Conservation (phyloP, 495 filamentous ascomycete genomes). For the Haplographium delicatum region DNA sequence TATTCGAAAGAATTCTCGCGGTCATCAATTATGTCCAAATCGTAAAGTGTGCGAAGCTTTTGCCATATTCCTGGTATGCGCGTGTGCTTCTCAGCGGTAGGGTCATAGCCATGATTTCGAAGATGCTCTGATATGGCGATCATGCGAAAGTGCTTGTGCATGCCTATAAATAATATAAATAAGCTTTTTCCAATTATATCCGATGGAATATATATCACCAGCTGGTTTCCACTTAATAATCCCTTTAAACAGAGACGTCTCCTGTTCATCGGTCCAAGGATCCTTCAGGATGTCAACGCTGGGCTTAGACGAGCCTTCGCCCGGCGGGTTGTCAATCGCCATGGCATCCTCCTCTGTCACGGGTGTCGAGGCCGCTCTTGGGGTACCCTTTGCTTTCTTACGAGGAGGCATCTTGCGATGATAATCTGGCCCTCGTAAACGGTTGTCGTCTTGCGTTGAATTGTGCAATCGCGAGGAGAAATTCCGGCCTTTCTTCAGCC, state of each 20-base stretch:
- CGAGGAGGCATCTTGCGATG: slow-evolving; percentile 68
- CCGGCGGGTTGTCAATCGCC: slow-evolving; percentile 39
- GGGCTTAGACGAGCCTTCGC: slow-evolving; percentile 38
- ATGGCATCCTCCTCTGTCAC: slow-evolving; percentile 45
- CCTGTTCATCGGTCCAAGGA: slow-evolving; percentile 93
- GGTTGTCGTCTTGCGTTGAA: no score
- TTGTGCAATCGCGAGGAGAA: background rate
- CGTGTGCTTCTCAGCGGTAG: slow-evolving; percentile 65
- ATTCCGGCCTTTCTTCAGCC: background rate
- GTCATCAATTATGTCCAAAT: slow-evolving; percentile 84
- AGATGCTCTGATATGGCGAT: slow-evolving; percentile 82
- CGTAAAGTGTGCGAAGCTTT: slow-evolving; percentile 78
- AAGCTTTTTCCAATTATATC: background rate
- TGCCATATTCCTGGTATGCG: slow-evolving; percentile 86
- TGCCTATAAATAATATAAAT: slow-evolving; percentile 47
- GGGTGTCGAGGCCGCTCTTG: slow-evolving; percentile 36
- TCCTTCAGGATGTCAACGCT: slow-evolving; percentile 48
- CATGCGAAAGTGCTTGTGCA: slow-evolving; percentile 98
- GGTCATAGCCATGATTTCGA: slow-evolving; percentile 78
- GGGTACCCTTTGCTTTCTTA: slow-evolving; percentile 49
- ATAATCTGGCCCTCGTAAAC: no score
- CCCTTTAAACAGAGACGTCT: slow-evolving; percentile 84
- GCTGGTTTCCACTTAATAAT: slow-evolving; percentile 90
- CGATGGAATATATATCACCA: slow-evolving; percentile 46
- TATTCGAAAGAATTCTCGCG: slow-evolving; percentile 66